Evolutionary conservation across 2,329 filamentous ascomycete genomes (phyloP).

Genomic region (Xylaria sp.): DNA sequence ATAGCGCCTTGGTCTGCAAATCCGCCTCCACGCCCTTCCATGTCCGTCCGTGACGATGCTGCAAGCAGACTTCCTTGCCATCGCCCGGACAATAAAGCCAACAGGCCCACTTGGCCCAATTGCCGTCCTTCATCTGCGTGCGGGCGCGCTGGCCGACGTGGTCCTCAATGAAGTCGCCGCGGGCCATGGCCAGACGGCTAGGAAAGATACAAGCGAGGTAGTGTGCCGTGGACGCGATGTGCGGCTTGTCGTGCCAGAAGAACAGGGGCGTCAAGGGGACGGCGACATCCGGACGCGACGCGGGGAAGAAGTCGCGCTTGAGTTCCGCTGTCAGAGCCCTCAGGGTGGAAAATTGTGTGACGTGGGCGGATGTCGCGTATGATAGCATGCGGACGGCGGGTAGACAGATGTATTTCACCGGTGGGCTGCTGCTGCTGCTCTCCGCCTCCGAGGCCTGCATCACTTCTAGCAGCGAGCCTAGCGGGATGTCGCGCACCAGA

Average conservation of each 20-base stretch:
- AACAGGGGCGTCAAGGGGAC: constrained; percentile 66
- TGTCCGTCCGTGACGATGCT: constrained; percentile 63
- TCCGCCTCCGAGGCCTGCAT: constrained; percentile 55
- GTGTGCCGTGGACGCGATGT: constrained; percentile 61
- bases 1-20: constrained; percentile 40
- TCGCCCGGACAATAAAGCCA: constrained; percentile 66
- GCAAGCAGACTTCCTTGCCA: constrained; percentile 59
- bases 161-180: constrained; percentile 68
- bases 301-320: constrained; percentile 54
- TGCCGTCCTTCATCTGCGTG: constrained; percentile 66
- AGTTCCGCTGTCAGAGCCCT: constrained; percentile 56
- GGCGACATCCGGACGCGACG: constrained; percentile 25
- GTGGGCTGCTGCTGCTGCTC: constrained; percentile 42
- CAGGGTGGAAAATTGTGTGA: constrained; percentile 56
- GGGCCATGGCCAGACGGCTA: constrained; percentile 59
- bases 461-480: constrained; percentile 57
- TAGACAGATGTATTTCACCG: constrained; percentile 65
- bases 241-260: constrained; percentile 70
- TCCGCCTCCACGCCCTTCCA: constrained; percentile 58
- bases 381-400: constrained; percentile 63
- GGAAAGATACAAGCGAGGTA: constrained; percentile 64
- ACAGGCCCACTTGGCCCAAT: constrained; percentile 64
- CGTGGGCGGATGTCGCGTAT: constrained; percentile 62
- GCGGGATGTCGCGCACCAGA: constrained; percentile 58
- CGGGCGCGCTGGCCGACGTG: constrained; percentile 65